Evolutionary conservation across 441 rosid genomes (phyloP).

Genomic region (Melastoma candidum): DNA sequence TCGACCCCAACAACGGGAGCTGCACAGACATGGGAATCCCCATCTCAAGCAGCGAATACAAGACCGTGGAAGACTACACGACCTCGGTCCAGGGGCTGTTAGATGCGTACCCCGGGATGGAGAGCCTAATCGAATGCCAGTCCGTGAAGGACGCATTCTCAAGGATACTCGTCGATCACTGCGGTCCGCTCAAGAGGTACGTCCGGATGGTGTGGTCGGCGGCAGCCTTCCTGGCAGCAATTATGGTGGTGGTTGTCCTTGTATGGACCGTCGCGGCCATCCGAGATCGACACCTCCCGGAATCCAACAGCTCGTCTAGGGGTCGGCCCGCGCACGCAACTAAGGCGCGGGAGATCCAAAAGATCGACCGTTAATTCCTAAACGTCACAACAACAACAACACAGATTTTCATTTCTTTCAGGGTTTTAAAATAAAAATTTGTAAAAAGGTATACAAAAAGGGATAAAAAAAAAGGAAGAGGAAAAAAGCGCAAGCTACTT

Average conservation of each 20-base stretch:
- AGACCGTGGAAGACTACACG: constrained; percentile 34
- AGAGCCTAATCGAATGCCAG: constrained; percentile 43
- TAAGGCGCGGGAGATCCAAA: constrained; percentile 5
- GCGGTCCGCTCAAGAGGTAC: constrained; percentile 41
- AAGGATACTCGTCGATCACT: constrained; percentile 35
- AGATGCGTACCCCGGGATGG: constrained; percentile 49
- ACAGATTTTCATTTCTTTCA: too few species aligned
- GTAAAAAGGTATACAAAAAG: too few species aligned
- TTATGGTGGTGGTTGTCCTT: constrained; percentile 38
- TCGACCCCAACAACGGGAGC: constrained; percentile 26
- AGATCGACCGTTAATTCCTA: too few species aligned
- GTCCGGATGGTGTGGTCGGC: constrained; percentile 43
- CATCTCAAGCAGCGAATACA: constrained; percentile 27
- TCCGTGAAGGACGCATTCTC: constrained; percentile 48
- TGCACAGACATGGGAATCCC: constrained; percentile 24
- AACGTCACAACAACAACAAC: too few species aligned
- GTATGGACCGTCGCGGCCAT: constrained; percentile 29
- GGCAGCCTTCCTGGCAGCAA: constrained; percentile 28
- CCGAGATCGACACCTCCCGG: constrained; percentile 21
- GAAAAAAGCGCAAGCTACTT: too few species aligned
- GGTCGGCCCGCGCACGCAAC: constrained; percentile 21
- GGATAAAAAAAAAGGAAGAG: too few species aligned
- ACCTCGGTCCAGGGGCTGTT: constrained; percentile 41
- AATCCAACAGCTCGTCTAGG: constrained; percentile 25
- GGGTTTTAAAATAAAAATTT: too few species aligned